Percentiles rank a stretch among this genome's conserved stretches.
phyloP scores from a whole-genome alignment of 257 asterid genomes.

The Marsdenia floribunda region DNA sequence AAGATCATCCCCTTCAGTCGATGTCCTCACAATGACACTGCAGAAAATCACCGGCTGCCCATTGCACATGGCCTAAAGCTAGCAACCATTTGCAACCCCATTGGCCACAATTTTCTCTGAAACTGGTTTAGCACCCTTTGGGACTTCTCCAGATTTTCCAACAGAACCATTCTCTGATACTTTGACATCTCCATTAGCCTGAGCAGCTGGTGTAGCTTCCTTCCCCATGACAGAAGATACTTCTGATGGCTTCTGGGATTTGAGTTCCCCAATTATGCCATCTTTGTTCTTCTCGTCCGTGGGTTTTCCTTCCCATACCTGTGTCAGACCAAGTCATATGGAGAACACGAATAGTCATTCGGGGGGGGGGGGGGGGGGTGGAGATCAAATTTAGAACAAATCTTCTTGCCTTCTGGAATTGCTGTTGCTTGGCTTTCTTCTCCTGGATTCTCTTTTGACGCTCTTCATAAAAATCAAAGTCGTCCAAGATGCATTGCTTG shows the following conservation, averaged over 20 bases:
- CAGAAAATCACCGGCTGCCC: conserved; percentile 3
- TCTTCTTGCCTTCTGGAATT: conserved; percentile 7
- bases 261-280: not conserved
- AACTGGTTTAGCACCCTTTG: conserved; percentile 8
- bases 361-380: no score
- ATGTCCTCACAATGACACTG: not conserved
- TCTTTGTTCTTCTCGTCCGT: not conserved
- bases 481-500: conserved; percentile 58
- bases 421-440: conserved; percentile 14
- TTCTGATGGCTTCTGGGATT: not conserved
- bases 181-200: conserved; percentile 6
- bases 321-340: not conserved
- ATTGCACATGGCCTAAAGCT: not conserved
- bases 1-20: not conserved
- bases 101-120: not conserved
- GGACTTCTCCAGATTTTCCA: conserved; percentile 3
- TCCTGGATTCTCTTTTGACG: conserved; percentile 38
- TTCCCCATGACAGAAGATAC: not conserved
- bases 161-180: conserved; percentile 4
- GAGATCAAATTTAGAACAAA: not conserved
- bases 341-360: not conserved
- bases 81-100: conserved; percentile 1
- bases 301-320: conserved; percentile 11
- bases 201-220: conserved; percentile 1
- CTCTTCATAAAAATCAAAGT: conserved; percentile 67